Conservation (phyloP, 2,329 filamentous ascomycete species). For the Dryadomyces sulphureus region DNA sequence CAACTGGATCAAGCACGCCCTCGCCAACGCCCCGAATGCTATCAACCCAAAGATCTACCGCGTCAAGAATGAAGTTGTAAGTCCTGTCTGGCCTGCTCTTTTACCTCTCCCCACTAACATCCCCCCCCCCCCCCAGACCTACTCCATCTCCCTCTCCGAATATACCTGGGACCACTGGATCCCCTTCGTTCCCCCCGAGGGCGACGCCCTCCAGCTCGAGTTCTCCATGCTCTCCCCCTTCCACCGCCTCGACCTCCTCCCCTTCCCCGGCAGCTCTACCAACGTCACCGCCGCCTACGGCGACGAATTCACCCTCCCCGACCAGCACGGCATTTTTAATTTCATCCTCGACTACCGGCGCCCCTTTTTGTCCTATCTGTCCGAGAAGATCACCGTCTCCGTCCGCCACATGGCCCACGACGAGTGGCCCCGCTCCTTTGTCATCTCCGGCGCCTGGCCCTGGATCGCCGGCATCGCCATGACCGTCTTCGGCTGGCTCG, state of each 20-base stretch:
- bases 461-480: conserved; percentile 83
- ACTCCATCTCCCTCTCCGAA: conserved; percentile 79
- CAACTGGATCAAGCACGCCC: conserved; percentile 66
- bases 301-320: conserved; percentile 66
- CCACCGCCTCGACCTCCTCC: conserved; percentile 63
- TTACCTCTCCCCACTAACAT: background rate
- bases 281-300: conserved; percentile 59
- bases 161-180: conserved; percentile 60
- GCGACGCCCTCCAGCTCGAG: conserved; percentile 77
- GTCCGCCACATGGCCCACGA: conserved; percentile 95
- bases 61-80: conserved; percentile 90
- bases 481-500: conserved; percentile 71
- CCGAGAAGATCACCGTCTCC: conserved; percentile 90
- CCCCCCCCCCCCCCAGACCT: conserved; percentile 40
- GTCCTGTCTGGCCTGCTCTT: conserved; percentile 26
- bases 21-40: conserved; percentile 40
- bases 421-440: conserved; percentile 84
- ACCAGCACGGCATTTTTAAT: conserved; percentile 98
- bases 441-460: conserved; percentile 82
- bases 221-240: conserved; percentile 98
- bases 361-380: conserved; percentile 74
- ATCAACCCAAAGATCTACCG: conserved; percentile 83
- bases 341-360: conserved; percentile 96
- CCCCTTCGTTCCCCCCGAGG: conserved; percentile 55
- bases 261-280: conserved; percentile 35